These are phyloP conservation scores for Hypholoma fasciculare DNA, from an alignment of 768 basidiomycete species.

Conservation along the genomic window DNA sequence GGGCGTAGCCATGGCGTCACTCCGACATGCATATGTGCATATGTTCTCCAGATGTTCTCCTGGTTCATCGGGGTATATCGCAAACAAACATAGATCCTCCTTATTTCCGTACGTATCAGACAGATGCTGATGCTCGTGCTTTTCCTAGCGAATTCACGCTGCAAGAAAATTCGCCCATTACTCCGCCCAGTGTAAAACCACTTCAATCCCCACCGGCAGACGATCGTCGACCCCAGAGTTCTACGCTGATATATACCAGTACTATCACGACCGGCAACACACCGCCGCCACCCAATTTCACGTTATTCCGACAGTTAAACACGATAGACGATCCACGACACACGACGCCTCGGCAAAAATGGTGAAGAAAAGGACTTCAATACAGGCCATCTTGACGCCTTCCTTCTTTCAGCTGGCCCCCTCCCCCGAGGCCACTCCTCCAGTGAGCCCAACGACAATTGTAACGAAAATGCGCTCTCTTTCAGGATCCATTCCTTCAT, in stretches of 20 bases:
- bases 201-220: not conserved
- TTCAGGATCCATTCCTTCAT: slow-evolving; percentile 20
- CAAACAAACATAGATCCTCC: not conserved
- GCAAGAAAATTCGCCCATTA: slow-evolving; percentile 13
- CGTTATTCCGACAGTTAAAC: not conserved
- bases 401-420: slow-evolving; percentile 38
- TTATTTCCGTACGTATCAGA: not conserved
- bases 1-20: slow-evolving; percentile 10
- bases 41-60: slow-evolving; percentile 1
- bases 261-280: slow-evolving; percentile 9
- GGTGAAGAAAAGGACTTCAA: slow-evolving; percentile 52
- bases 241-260: slow-evolving; percentile 17
- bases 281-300: not conserved
- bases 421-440: slow-evolving; percentile 25
- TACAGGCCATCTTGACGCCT: slow-evolving; percentile 52
- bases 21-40: not conserved
- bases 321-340: not conserved
- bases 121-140: slow-evolving; percentile 20
- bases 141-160: slow-evolving; percentile 16
- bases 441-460: slow-evolving; percentile 18
- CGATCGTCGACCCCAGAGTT: slow-evolving; percentile 4
- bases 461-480: slow-evolving; percentile 23
- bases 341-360: slow-evolving; percentile 9
- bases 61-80: slow-evolving; percentile 1
- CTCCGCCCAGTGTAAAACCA: not conserved